A percentile compares a stretch with the other conserved stretches of the same genome.
Evolutionary conservation across 1,284 basidiomycete species (phyloP).

Genomic region (Cutaneotrichosporon dermatis): DNA sequence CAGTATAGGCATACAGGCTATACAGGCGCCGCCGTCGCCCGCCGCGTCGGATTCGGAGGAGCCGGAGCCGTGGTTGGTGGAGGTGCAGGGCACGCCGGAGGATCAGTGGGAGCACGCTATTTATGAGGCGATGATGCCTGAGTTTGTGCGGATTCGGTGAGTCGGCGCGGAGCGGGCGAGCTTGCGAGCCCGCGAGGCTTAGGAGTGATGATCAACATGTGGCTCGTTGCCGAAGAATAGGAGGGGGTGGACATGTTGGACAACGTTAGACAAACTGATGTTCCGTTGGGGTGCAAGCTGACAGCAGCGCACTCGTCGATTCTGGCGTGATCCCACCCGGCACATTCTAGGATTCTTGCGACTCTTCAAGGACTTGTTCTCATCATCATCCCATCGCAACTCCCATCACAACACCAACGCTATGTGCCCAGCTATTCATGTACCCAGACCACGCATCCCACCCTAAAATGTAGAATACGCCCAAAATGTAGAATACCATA

Average conservation of each 20-base stretch:
- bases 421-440: no score
- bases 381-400: no score
- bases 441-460: no score
- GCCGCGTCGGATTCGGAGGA: background rate
- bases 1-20: background rate
- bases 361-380: no score
- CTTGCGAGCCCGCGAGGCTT: no score
- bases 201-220: no score
- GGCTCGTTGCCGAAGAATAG: no score
- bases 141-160: slow-evolving; percentile 10
- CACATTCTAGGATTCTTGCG: background rate
- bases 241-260: no score
- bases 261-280: background rate
- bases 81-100: background rate
- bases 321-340: background rate
- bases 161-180: background rate
- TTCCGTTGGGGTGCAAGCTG: background rate
- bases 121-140: slow-evolving; percentile 9
- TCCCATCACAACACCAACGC: no score
- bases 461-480: no score
- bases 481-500: no score
- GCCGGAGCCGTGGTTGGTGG: background rate
- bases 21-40: background rate
- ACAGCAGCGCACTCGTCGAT: slow-evolving; percentile 3
- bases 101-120: slow-evolving; percentile 9